Conservation (phyloP, 371 early-diverging fungal genomes). For the Apophysomyces trapeziformis region DNA sequence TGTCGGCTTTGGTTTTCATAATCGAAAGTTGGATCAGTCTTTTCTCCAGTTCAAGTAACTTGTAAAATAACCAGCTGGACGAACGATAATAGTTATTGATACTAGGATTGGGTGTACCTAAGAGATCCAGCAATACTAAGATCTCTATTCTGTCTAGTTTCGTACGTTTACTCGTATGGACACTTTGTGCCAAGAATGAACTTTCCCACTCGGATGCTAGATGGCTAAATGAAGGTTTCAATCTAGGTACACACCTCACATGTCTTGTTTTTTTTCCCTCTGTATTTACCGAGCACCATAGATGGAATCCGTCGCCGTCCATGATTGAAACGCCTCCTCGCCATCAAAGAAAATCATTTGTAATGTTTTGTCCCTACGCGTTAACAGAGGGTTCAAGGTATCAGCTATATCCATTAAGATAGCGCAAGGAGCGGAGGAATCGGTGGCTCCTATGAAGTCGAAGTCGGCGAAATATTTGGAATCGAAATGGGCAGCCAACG, state of each 20-base stretch:
- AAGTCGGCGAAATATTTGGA: slow-evolving; percentile 71
- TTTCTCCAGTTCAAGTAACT: slow-evolving; percentile 46
- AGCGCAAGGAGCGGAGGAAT: slow-evolving; percentile 84
- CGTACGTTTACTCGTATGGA: slow-evolving; percentile 23
- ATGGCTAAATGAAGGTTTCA: slow-evolving; percentile 42
- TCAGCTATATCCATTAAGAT: slow-evolving; percentile 83
- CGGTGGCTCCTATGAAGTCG: slow-evolving; percentile 79
- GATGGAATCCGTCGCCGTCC: slow-evolving; percentile 79
- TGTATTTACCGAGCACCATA: slow-evolving; percentile 72
- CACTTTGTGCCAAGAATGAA: slow-evolving; percentile 13
- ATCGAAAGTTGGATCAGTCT: slow-evolving; percentile 23
- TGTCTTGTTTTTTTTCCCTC: background rate
- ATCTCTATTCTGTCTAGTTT: slow-evolving; percentile 71
- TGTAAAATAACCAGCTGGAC: slow-evolving; percentile 56
- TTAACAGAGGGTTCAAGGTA: slow-evolving; percentile 23
- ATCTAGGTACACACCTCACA: background rate
- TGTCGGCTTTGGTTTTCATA: slow-evolving; percentile 15
- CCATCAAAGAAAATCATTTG: slow-evolving; percentile 96
- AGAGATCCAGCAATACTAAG: slow-evolving; percentile 85
- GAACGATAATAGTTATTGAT: slow-evolving; percentile 60
- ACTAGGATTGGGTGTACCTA: slow-evolving; percentile 63
- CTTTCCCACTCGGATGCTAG: slow-evolving; percentile 50
- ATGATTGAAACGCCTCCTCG: slow-evolving; percentile 87
- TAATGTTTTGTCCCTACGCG: slow-evolving; percentile 43
- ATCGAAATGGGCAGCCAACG: slow-evolving; percentile 91